These are phyloP conservation scores for Isatis lusitanica DNA, from an alignment of 441 rosid species.

Conservation along the genomic window DNA sequence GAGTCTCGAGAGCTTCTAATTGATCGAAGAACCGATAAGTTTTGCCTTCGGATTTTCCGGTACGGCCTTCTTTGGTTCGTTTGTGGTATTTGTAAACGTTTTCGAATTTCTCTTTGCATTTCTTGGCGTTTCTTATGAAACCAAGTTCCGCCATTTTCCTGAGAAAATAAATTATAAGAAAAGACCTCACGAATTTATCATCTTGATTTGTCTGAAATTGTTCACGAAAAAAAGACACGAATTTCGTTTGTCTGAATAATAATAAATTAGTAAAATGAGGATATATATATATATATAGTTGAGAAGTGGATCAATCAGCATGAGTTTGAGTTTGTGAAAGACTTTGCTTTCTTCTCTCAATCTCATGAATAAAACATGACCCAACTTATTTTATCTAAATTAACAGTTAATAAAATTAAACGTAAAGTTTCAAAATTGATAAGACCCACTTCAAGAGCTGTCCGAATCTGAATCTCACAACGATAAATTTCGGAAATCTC, in stretches of 20 bases:
- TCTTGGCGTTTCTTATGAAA: constrained; percentile 55
- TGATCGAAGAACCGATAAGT: constrained; percentile 56
- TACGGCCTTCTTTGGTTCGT: constrained; percentile 58
- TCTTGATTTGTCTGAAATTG: neutral
- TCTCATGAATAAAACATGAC: constrained; percentile 41
- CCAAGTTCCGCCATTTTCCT: constrained; percentile 66
- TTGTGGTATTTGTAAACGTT: constrained; percentile 63
- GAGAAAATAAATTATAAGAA: neutral
- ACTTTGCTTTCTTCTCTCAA: neutral
- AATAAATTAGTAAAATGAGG: neutral
- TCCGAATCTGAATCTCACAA: constrained; percentile 34
- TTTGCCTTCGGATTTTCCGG: constrained; percentile 45
- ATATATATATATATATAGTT: neutral
- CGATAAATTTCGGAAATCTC: neutral
- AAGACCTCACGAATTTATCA: neutral
- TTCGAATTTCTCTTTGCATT: constrained; percentile 74
- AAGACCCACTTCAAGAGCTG: constrained; percentile 19
- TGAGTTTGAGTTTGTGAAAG: constrained; percentile 32
- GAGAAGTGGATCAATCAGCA: constrained; percentile 31
- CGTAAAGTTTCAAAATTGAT: neutral
- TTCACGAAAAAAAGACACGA: neutral
- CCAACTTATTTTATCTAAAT: constrained; percentile 30
- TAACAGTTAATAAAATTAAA: constrained; percentile 1
- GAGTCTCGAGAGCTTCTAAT: constrained; percentile 53
- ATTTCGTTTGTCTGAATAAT: neutral